Base-by-base conservation (phyloP, 2,329 filamentous ascomycete species). In the Amphichorda felina region DNA sequence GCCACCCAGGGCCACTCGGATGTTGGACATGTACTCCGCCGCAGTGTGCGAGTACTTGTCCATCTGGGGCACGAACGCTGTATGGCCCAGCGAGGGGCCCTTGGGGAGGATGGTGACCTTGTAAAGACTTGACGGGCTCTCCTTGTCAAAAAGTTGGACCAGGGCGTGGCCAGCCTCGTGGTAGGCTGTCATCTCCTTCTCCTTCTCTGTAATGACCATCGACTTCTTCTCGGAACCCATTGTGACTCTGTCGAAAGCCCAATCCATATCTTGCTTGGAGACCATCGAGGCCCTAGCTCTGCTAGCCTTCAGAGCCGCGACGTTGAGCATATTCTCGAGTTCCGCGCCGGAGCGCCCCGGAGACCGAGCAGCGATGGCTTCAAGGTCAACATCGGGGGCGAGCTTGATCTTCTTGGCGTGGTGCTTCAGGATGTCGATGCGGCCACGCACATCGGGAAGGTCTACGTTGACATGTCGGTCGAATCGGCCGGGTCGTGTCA, bases 101-200 rank as follows among this genome's bases (percentile, higher is more conserved):
- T 93, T 81, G 36, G 91, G 88, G 49, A 98, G 81, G 48, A 98
- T 93, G 1, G 91, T 98, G 34, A 94, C 88, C 63, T 98, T 98
- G 71, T 98, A 95, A 2, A 98, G 70, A 22, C 82, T 82, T 43
- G 72, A 79, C 35, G 81, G 75, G 26, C 75, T 75, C 38, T 82
- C 77, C 43, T 68, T 67, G 41, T 82, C 78, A 46, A 89, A 87
- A 50, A 95, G 78, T 38, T 82, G 81, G 40, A 95, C 85, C 13
- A 98, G 73, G 8, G 91, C 87, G 57, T 98, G 91, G 3, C 91
- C 91, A 38, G 89, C 93, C 62, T 98, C 91, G 52, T 94, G 87
- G 51, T 94, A 94, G 1, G 87, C 87, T n/a, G 88, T 94, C 69
- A 87, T 80, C 47, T 91, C 74, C 64, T 93, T 96, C 62, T 98